Percentiles rank a stretch among this genome's conserved stretches.
Evolutionary conservation across 2,329 filamentous ascomycete genomes (phyloP).

Genomic region (Colletotrichum spinosum): DNA sequence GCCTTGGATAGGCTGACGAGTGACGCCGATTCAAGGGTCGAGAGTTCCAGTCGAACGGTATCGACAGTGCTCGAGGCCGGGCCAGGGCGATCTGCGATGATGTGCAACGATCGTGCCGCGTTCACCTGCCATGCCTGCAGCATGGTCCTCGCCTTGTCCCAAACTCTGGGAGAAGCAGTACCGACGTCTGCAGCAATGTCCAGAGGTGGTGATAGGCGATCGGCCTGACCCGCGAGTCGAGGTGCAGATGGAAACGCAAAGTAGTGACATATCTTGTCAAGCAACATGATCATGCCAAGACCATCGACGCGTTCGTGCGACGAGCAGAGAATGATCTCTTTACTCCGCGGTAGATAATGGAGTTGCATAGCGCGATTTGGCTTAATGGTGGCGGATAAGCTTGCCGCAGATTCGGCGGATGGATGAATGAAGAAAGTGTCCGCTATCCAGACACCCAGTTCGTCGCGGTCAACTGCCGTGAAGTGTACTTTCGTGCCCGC

Average conservation of each 20-base stretch:
- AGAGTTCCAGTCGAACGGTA: background rate
- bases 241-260: constrained; percentile 8
- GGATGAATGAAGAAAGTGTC: constrained; percentile 18
- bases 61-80: background rate
- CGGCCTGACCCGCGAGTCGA: constrained; percentile 3
- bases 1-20: background rate
- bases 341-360: constrained; percentile 7
- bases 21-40: background rate
- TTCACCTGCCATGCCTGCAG: constrained; percentile 7
- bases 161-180: background rate
- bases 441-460: background rate
- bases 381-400: background rate
- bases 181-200: constrained; percentile 6
- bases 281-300: constrained; percentile 10
- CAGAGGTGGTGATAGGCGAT: constrained; percentile 7
- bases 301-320: constrained; percentile 23
- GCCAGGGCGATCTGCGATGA: constrained; percentile 8
- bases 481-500: background rate
- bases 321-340: constrained; percentile 1
- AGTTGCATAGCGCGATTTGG: background rate
- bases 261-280: background rate
- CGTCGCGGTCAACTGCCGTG: background rate
- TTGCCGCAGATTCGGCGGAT: background rate
- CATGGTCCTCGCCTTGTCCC: background rate
- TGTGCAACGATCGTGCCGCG: background rate